These are phyloP conservation scores for Metschnikowia noctiluminum DNA, from an alignment of 805 yeast species.

Conservation along the genomic window DNA sequence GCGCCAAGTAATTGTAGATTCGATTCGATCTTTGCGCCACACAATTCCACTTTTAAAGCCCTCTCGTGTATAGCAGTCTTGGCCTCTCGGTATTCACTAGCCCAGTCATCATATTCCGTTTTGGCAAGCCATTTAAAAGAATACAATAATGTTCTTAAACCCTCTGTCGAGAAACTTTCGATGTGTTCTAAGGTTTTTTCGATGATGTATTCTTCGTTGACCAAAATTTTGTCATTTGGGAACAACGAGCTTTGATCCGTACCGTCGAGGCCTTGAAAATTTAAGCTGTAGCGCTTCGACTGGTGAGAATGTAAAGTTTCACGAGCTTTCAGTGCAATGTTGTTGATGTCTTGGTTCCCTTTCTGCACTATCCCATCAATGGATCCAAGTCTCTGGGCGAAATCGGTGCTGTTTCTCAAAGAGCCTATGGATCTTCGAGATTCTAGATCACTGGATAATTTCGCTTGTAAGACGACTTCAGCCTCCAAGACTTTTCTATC, in stretches of 20 bases:
- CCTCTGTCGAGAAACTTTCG: slow-evolving; percentile 93
- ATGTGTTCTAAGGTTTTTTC: slow-evolving; percentile 86
- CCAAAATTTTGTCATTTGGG: slow-evolving; percentile 52
- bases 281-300: slow-evolving; percentile 47
- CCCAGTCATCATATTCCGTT: slow-evolving; percentile 65
- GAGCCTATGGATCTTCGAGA: slow-evolving; percentile 31
- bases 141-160: slow-evolving; percentile 84
- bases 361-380: slow-evolving; percentile 49
- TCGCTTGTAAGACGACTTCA: slow-evolving; percentile 60
- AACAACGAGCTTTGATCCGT: slow-evolving; percentile 8
- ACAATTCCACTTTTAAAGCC: slow-evolving; percentile 57
- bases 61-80: slow-evolving; percentile 72
- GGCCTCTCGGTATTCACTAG: slow-evolving; percentile 64
- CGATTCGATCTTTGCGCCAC: slow-evolving; percentile 71
- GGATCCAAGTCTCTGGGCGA: slow-evolving; percentile 30
- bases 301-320: slow-evolving; percentile 61
- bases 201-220: slow-evolving; percentile 71
- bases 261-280: not conserved
- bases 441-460: slow-evolving; percentile 35
- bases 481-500: slow-evolving; percentile 78
- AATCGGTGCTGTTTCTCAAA: slow-evolving; percentile 24
- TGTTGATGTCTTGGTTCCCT: slow-evolving; percentile 51
- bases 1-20: slow-evolving; percentile 79
- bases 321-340: slow-evolving; percentile 50
- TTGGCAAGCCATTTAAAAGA: slow-evolving; percentile 69